Conservation (phyloP, 352 stramenopile species). For the Phytophthora megakarya region DNA sequence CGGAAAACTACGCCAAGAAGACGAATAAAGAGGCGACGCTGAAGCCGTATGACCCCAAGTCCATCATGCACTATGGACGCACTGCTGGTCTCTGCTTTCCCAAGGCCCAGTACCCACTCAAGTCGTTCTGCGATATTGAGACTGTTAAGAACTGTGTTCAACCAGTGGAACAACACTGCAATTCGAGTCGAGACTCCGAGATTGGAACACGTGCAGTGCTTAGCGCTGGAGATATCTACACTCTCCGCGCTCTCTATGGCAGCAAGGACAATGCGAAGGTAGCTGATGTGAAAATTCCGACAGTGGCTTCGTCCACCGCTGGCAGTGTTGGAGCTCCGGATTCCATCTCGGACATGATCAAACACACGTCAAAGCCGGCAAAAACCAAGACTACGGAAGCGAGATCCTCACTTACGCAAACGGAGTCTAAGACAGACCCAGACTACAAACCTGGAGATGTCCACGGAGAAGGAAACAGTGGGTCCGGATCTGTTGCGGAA, state of each 20-base stretch:
- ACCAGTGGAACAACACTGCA: conserved; percentile 69
- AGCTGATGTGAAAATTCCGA: conserved; percentile 41
- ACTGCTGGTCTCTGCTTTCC: conserved; percentile 70
- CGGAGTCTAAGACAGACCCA: conserved; percentile 3
- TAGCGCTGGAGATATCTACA: conserved; percentile 65
- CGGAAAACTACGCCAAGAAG: conserved; percentile 74
- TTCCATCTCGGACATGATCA: conserved; percentile 29
- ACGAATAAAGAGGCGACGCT: conserved; percentile 45
- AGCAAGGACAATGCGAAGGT: conserved; percentile 37
- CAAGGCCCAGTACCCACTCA: conserved; percentile 64
- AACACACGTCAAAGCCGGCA: conserved; percentile 15
- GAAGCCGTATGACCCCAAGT: conserved; percentile 70
- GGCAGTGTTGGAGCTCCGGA: conserved; percentile 15
- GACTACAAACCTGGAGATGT: conserved; percentile 39
- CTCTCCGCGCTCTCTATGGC: conserved; percentile 68
- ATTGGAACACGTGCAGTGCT: conserved; percentile 63
- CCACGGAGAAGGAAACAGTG: conserved; percentile 26
- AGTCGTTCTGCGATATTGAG: conserved; percentile 72
- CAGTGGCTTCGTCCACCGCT: conserved; percentile 21
- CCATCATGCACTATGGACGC: conserved; percentile 83
- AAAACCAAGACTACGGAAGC: conserved; percentile 9
- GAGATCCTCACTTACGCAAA: conserved; percentile 10
- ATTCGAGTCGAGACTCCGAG: conserved; percentile 62
- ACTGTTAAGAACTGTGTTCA: conserved; percentile 69
- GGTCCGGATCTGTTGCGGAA: conserved; percentile 11